Percentiles rank a stretch among this genome's conserved stretches.
These are phyloP conservation scores for Dactylellina haptotyla DNA, from an alignment of 2,329 filamentous ascomycete species.

Conservation along the genomic window DNA sequence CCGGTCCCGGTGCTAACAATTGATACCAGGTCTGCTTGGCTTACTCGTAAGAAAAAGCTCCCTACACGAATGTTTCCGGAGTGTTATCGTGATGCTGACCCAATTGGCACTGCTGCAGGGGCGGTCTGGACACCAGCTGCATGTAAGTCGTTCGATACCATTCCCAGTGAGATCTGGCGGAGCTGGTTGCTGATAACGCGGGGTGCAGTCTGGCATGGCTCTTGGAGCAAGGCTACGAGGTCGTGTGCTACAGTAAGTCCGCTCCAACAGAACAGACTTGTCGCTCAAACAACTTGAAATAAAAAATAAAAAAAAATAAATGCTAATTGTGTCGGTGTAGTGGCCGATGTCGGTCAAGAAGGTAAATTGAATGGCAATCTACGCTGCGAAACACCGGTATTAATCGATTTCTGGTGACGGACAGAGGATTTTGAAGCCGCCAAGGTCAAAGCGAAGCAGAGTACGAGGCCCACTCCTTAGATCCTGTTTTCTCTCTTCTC, in stretches of 20 bases:
- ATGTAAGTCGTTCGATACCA: constrained; percentile 61
- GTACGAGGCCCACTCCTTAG: constrained; percentile 16
- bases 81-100: constrained; percentile 18
- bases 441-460: constrained; percentile 73
- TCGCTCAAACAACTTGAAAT: neutral
- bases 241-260: constrained; percentile 70
- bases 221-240: constrained; percentile 69
- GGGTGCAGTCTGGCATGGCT: constrained; percentile 58
- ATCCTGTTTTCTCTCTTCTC: neutral
- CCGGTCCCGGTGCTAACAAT: constrained; percentile 3
- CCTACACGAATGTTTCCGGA: neutral
- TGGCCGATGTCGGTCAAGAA: constrained; percentile 79
- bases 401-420: constrained; percentile 1
- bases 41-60: constrained; percentile 59
- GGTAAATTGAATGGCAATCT: constrained; percentile 60
- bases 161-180: constrained; percentile 40
- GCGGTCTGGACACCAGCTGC: constrained; percentile 64
- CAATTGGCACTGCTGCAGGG: constrained; percentile 57
- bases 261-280: neutral
- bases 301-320: neutral
- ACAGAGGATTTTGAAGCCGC: constrained; percentile 77
- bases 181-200: neutral
- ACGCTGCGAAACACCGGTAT: too few species aligned
- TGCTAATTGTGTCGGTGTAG: constrained; percentile 58
- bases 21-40: constrained; percentile 62